phyloP scores from a whole-genome alignment of 176 grass and related monocot genomes.

The Secale cereale region DNA sequence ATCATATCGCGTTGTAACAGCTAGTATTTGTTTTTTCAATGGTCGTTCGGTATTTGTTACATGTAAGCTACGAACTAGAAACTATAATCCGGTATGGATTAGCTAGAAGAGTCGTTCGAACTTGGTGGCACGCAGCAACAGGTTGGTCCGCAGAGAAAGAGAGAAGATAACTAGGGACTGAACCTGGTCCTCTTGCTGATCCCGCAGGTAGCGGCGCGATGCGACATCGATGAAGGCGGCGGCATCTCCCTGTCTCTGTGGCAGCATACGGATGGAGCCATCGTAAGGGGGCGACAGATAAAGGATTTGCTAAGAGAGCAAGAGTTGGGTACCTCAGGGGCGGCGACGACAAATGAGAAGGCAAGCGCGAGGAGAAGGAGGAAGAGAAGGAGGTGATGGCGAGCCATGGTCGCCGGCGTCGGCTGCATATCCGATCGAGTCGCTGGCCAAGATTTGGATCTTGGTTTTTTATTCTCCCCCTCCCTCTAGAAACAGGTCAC shows the following conservation, averaged over 20 bases:
- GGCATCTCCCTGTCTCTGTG: constrained; percentile 4
- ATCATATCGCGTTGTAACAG: neutral
- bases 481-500: neutral
- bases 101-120: neutral
- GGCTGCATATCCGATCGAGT: neutral
- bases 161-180: neutral
- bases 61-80: neutral
- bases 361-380: constrained; percentile 14
- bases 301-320: neutral
- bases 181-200: constrained; percentile 35
- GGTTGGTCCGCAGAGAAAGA: neutral
- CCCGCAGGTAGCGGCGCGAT: constrained; percentile 44
- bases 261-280: neutral
- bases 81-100: neutral
- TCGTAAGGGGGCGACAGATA: neutral
- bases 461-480: no score
- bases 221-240: constrained; percentile 39
- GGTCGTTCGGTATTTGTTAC: neutral
- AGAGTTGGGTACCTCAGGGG: constrained; percentile 26
- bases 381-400: neutral
- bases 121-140: neutral
- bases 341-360: constrained; percentile 11
- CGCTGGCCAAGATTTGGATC: constrained; percentile 6
- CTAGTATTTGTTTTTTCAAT: neutral
- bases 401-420: constrained; percentile 30